Percentiles rank a stretch among this genome's conserved stretches.
Evolutionary conservation across 805 yeast species (phyloP).

Genomic region (Komagataella mondaviorum): DNA sequence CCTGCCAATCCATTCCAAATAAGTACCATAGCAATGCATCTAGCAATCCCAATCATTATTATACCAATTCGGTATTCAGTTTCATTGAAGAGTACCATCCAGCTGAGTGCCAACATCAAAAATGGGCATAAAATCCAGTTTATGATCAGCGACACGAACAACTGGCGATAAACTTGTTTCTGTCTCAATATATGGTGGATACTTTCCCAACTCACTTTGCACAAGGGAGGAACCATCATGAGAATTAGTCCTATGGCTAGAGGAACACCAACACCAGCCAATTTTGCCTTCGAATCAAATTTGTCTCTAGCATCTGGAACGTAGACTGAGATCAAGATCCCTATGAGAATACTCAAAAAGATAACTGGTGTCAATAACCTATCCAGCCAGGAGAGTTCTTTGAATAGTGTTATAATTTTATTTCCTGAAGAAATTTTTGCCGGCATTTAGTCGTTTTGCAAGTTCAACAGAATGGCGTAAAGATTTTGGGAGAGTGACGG

Average conservation of each 20-base stretch:
- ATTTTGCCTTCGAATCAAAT: slow-evolving; percentile 17
- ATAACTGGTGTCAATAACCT: slow-evolving; percentile 5
- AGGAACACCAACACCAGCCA: slow-evolving; percentile 28
- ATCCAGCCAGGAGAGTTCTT: neutral
- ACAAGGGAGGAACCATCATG: slow-evolving; percentile 46
- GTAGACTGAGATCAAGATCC: slow-evolving; percentile 26
- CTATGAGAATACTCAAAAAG: slow-evolving; percentile 22
- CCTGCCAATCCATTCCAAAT: slow-evolving; percentile 42
- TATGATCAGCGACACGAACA: slow-evolving; percentile 25
- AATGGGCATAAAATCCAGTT: slow-evolving; percentile 48
- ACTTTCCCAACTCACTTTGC: slow-evolving; percentile 39
- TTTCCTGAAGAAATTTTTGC: neutral
- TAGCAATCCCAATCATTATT: slow-evolving; percentile 45
- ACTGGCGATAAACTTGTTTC: slow-evolving; percentile 13
- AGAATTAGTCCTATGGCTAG: slow-evolving; percentile 35
- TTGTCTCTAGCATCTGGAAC: slow-evolving; percentile 21
- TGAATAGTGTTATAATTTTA: neutral
- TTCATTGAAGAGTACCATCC: slow-evolving; percentile 34
- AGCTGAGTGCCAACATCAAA: slow-evolving; percentile 40
- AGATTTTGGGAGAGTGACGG: too few relatives aligned
- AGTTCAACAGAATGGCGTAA: too few relatives aligned
- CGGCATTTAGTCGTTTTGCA: too few relatives aligned
- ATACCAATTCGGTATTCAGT: slow-evolving; percentile 37
- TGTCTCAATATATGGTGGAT: slow-evolving; percentile 15
- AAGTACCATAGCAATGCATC: slow-evolving; percentile 53